These are phyloP conservation scores for Pseudozyma sp. DNA, from an alignment of 1,284 basidiomycete genomes.

Conservation along the genomic window DNA sequence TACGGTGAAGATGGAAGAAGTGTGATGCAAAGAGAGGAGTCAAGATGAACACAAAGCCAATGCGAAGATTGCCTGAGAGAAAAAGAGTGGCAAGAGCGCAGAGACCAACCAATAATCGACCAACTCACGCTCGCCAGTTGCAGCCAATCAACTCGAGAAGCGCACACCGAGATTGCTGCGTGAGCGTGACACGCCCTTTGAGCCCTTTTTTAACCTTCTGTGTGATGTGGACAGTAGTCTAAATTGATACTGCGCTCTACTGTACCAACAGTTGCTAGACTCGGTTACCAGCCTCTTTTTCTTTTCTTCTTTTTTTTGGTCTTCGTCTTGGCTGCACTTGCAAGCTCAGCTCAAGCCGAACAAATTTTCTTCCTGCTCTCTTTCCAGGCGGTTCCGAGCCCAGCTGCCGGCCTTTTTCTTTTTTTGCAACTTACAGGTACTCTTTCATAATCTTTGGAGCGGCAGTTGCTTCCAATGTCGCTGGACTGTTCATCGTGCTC, in stretches of 20 bases:
- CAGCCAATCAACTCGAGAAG: slow-evolving; percentile 15
- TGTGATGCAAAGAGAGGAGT: background rate
- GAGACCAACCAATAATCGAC: slow-evolving; percentile 6
- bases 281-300: background rate
- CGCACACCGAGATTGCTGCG: background rate
- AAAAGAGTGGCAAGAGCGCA: slow-evolving; percentile 25
- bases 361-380: background rate
- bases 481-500: too few relatives aligned
- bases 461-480: too few relatives aligned
- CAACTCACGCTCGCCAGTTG: background rate
- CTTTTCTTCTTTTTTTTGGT: background rate
- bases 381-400: background rate
- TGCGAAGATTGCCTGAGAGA: slow-evolving; percentile 8
- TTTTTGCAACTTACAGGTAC: too few relatives aligned
- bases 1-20: background rate
- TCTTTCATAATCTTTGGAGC: too few relatives aligned
- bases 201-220: background rate
- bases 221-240: background rate
- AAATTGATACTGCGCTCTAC: slow-evolving; percentile 1
- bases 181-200: background rate
- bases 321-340: background rate
- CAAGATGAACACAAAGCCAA: slow-evolving; percentile 2
- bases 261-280: background rate
- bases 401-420: too few relatives aligned
- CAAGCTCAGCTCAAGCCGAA: background rate